A percentile compares a stretch with the other conserved stretches of the same genome.
Conservation (phyloP, 164 flowering plant genomes). For the Amborella trichopoda region DNA sequence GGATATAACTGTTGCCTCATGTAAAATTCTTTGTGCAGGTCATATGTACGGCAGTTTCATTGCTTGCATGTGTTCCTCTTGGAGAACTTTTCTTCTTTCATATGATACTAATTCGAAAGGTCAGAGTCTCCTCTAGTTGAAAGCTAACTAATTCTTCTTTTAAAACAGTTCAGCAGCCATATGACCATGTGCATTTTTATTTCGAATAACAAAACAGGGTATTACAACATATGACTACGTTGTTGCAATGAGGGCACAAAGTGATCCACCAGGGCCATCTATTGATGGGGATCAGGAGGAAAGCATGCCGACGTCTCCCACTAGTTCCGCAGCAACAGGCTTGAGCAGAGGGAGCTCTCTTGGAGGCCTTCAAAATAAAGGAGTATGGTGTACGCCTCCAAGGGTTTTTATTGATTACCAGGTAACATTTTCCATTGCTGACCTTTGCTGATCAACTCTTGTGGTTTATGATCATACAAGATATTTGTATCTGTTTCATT, state of each 20-base stretch:
- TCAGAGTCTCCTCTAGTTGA: no score
- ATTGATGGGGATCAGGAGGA: constrained; percentile 67
- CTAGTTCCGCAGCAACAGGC: constrained; percentile 76
- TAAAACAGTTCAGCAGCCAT: no score
- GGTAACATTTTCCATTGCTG: no score
- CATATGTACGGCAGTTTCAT: constrained; percentile 59
- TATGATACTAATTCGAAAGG: constrained; percentile 71
- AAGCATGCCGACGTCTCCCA: constrained; percentile 83
- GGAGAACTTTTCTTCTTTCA: constrained; percentile 89
- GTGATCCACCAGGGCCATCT: constrained; percentile 90
- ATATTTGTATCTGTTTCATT: no score
- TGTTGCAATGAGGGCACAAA: constrained; percentile 91
- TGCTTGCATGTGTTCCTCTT: constrained; percentile 61
- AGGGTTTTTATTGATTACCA: constrained; percentile 90
- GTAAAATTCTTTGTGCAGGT: constrained; percentile 47
- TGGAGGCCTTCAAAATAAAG: constrained; percentile 79
- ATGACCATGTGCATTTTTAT: no score
- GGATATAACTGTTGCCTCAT: no score
- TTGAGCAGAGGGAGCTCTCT: constrained; percentile 83
- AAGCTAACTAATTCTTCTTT: no score
- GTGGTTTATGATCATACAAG: no score
- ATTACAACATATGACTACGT: constrained; percentile 92
- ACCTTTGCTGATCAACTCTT: no score
- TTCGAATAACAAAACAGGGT: no score
- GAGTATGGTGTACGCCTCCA: constrained; percentile 96